phyloP scores from a whole-genome alignment of 1,139 yeast genomes.

The Yamadazyma kanchanaburiensis region DNA sequence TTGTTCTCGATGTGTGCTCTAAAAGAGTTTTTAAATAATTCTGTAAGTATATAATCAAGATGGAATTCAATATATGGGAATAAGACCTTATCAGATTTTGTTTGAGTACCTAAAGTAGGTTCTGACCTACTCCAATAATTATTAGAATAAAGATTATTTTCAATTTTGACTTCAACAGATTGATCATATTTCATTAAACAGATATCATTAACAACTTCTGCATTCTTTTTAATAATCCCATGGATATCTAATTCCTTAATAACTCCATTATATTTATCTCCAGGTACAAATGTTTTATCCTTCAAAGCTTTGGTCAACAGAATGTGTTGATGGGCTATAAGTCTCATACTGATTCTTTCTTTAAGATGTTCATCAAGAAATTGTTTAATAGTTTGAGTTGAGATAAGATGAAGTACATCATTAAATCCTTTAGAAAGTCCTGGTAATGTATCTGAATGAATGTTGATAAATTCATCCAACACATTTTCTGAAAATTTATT shows the following conservation, averaged over 20 bases:
- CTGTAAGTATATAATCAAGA: conserved; percentile 81
- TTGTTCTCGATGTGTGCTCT: conserved; percentile 79
- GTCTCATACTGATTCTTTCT: conserved; percentile 81
- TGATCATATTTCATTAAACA: conserved; percentile 80
- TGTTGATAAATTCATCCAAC: conserved; percentile 58
- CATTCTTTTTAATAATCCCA: conserved; percentile 57
- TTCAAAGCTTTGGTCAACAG: conserved; percentile 44
- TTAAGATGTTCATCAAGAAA: conserved; percentile 76
- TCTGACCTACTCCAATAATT: conserved; percentile 34
- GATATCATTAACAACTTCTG: conserved; percentile 76
- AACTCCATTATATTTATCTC: conserved; percentile 63
- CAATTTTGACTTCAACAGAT: conserved; percentile 57
- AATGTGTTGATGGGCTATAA: conserved; percentile 82
- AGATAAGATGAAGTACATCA: conserved; percentile 60
- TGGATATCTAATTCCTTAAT: conserved; percentile 63
- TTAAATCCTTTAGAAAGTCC: conserved; percentile 77
- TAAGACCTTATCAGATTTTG: conserved; percentile 18
- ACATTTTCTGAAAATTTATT: conserved; percentile 43
- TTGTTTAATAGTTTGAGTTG: conserved; percentile 47
- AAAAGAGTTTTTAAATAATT: conserved; percentile 81
- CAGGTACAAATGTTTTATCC: conserved; percentile 21
- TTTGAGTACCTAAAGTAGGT: conserved; percentile 17
- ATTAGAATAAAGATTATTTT: conserved; percentile 33
- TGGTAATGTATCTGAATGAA: conserved; percentile 82
- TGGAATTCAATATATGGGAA: conserved; percentile 87